Percentiles rank a stretch among this genome's conserved stretches.
Evolutionary conservation across 495 filamentous ascomycete genomes (phyloP).

Genomic region (Peziza echinospora): DNA sequence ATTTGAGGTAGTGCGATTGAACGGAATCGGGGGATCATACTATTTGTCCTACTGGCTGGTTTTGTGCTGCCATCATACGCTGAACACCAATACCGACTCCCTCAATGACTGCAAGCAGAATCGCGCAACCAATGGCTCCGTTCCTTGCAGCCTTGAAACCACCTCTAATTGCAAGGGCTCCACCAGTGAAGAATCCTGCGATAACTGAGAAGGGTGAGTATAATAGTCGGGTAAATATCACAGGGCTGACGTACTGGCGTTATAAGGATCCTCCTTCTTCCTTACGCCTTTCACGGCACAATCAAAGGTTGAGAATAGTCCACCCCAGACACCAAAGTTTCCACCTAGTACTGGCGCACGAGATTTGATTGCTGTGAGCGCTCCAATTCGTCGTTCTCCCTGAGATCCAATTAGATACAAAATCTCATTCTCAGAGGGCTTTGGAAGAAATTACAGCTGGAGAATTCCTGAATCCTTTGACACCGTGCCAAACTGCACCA

Average conservation of each 20-base stretch:
- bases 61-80: constrained; percentile 66
- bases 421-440: neutral
- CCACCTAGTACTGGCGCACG: constrained; percentile 87
- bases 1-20: too few relatives aligned
- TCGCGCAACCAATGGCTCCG: constrained; percentile 84
- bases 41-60: neutral
- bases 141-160: constrained; percentile 75
- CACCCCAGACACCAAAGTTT: constrained; percentile 96
- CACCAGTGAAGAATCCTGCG: constrained; percentile 93
- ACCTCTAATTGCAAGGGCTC: constrained; percentile 71
- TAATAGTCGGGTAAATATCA: neutral
- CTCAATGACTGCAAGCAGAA: constrained; percentile 86
- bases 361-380: constrained; percentile 90
- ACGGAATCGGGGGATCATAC: neutral
- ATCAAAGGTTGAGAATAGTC: constrained; percentile 81
- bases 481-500: constrained; percentile 90
- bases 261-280: constrained; percentile 94
- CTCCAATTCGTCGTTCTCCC: constrained; percentile 86
- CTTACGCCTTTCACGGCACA: constrained; percentile 91
- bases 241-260: constrained; percentile 54
- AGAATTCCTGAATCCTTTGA: constrained; percentile 84
- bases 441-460: constrained; percentile 17
- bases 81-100: constrained; percentile 95
- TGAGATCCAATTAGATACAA: constrained; percentile 32
- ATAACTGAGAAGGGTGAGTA: constrained; percentile 30